A percentile compares a stretch with the other conserved stretches of the same genome.
phyloP scores from a whole-genome alignment of 2,329 filamentous ascomycete species.

The Ceratocystis lukuohia region DNA sequence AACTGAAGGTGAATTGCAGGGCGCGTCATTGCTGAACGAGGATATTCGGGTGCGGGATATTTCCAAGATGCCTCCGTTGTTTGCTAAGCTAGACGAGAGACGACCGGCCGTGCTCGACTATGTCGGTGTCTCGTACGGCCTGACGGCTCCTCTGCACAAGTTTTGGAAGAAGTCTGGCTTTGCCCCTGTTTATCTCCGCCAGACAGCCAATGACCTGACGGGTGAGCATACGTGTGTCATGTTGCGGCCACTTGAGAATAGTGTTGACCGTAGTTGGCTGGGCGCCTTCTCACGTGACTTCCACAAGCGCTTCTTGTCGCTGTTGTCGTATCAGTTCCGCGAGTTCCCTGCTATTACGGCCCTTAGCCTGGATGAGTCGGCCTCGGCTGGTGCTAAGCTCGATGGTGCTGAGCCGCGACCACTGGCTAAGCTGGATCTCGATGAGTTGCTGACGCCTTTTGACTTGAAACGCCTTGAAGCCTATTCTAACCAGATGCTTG shows the following conservation, averaged over 20 bases:
- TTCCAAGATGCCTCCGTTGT: slow-evolving; percentile 81
- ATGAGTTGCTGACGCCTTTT: slow-evolving; percentile 69
- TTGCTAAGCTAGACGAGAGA: slow-evolving; percentile 74
- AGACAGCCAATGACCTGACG: slow-evolving; percentile 91
- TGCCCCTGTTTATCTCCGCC: slow-evolving; percentile 79
- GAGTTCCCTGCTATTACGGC: slow-evolving; percentile 65
- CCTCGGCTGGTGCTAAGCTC: slow-evolving; percentile 55
- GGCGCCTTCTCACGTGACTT: slow-evolving; percentile 87
- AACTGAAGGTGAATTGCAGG: slow-evolving; percentile 68
- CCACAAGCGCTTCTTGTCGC: slow-evolving; percentile 78
- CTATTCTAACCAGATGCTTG: slow-evolving; percentile 92
- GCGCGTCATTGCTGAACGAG: slow-evolving; percentile 65
- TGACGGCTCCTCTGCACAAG: slow-evolving; percentile 76
- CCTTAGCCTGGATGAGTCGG: slow-evolving; percentile 77
- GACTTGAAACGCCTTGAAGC: slow-evolving; percentile 90
- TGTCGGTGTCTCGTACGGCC: slow-evolving; percentile 84
- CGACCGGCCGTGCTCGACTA: slow-evolving; percentile 75
- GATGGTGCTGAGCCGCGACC: slow-evolving; percentile 35
- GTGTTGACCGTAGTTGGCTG: slow-evolving; percentile 68
- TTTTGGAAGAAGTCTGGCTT: slow-evolving; percentile 92
- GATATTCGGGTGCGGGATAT: slow-evolving; percentile 85
- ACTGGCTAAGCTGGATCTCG: slow-evolving; percentile 63
- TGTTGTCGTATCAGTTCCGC: slow-evolving; percentile 87
- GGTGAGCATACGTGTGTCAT: slow-evolving; percentile 98
- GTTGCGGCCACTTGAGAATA: slow-evolving; percentile 62